Base-by-base conservation (phyloP, 2,329 filamentous ascomycete species). In the Xylariaceae sp. region DNA sequence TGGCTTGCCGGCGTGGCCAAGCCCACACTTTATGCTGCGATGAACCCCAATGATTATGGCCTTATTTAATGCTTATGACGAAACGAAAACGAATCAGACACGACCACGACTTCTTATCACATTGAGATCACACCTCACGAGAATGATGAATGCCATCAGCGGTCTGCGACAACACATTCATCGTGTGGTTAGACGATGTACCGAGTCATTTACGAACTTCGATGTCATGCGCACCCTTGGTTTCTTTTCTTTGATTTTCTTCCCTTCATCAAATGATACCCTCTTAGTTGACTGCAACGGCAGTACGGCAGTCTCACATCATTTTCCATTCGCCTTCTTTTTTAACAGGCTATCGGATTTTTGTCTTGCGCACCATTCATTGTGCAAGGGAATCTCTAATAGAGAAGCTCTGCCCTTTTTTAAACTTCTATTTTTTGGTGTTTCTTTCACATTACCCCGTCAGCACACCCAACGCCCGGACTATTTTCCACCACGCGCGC, bases 251-350 rank as follows among this genome's bases (percentile, higher is more conserved):
- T 62, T 30, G 44, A 54, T 58, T 55, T 59, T 53, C 56, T 58
- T 59, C 60, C 56, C 58, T 51, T 51, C 41, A 47, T 51, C 37
- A 40, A 45, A 56, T 64, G 64, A 66, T 65, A 65, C 62, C 63
- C 63, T 48, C 53, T 60, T 54, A 54, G 61, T 62, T 58, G 39
- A 44, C 48, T 59, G 43, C 54, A 19, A 19, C 19, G 19, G 19
- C 19, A 19, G 19, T 19, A 45, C 4, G 29, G 43, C 30, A 31
- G 43, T 45, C 9, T 11, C 8, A 11, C 44, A 45, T 54, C 48
- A 47, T 39, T 55, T 49, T 53, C 11, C 29, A 44, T 47, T 55
- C 54, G 29, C 19, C 19, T 19, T 19, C 19, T 19, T 19, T 19
- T 19, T 19, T 19, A 19, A 19, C 19, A 19, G 19, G 19, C 19